These are phyloP conservation scores for Naematelia aurantialba DNA, from an alignment of 768 basidiomycete genomes.

Conservation along the genomic window DNA sequence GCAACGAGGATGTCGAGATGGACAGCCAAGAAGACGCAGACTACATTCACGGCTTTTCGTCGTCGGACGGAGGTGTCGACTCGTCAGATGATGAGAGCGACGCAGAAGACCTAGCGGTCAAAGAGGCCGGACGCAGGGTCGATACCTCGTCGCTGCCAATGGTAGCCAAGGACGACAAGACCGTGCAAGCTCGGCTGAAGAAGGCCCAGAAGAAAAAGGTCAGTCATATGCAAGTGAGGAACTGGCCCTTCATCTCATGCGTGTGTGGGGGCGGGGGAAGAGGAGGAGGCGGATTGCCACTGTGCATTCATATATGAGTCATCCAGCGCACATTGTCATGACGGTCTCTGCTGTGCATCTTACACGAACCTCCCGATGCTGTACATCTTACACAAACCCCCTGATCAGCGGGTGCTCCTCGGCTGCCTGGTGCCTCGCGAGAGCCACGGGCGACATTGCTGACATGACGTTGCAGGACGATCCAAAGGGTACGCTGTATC, in stretches of 20 bases:
- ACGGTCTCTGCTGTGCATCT: no score
- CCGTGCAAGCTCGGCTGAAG: conserved; percentile 61
- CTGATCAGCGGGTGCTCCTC: no score
- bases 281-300: no score
- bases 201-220: conserved; percentile 65
- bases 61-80: conserved; percentile 55
- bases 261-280: no score
- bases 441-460: no score
- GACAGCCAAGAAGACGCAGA: conserved; percentile 23
- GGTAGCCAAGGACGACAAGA: conserved; percentile 79
- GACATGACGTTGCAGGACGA: conserved; percentile 53
- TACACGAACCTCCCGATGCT: no score
- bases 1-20: conserved; percentile 23
- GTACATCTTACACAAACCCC: no score
- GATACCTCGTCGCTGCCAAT: conserved; percentile 76
- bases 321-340: no score
- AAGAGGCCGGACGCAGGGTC: conserved; percentile 49
- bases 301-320: no score
- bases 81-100: conserved; percentile 63
- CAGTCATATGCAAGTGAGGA: no score
- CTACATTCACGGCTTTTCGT: conserved; percentile 53
- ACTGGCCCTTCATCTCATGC: no score
- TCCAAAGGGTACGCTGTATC: conserved; percentile 78
- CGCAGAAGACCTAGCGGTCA: conserved; percentile 56
- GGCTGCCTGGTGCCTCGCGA: no score